Conservation (phyloP, 352 stramenopile species). For the Pythium biforme region DNA sequence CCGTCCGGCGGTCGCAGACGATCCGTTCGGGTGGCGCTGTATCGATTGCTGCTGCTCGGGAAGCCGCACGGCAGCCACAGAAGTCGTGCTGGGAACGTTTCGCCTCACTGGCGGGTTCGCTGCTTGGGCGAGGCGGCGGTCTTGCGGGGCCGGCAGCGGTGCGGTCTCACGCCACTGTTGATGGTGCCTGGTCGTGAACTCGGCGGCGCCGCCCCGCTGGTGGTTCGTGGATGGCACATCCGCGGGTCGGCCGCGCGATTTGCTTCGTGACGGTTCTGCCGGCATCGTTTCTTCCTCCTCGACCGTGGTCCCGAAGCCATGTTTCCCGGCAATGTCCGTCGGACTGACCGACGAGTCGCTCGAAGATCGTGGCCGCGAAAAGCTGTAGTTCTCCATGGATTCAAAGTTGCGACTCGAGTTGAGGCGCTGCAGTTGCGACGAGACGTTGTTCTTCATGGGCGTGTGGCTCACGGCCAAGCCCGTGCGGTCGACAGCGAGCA, state of each 20-base stretch:
- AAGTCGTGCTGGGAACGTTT: too few species aligned
- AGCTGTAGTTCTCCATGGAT: background rate
- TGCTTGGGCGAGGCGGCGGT: too few species aligned
- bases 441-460: slow-evolving; percentile 9
- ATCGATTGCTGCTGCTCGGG: too few species aligned
- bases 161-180: too few species aligned
- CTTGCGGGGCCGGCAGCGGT: too few species aligned
- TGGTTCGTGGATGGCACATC: too few species aligned
- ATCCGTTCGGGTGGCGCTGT: too few species aligned
- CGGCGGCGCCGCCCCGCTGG: too few species aligned
- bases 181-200: too few species aligned
- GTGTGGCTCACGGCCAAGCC: background rate
- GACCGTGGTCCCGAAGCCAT: background rate
- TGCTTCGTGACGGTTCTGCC: background rate
- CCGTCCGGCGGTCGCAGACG: too few species aligned
- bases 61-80: too few species aligned
- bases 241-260: background rate
- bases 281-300: background rate
- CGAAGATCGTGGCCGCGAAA: background rate
- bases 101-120: too few species aligned
- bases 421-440: slow-evolving; percentile 6
- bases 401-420: slow-evolving; percentile 13
- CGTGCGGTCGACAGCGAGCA: slow-evolving; percentile 26
- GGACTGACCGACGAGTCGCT: slow-evolving; percentile 8
- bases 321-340: background rate